Percentiles rank a stretch among this genome's conserved stretches.
phyloP scores from a whole-genome alignment of 768 basidiomycete species.

The Panus rudis region DNA sequence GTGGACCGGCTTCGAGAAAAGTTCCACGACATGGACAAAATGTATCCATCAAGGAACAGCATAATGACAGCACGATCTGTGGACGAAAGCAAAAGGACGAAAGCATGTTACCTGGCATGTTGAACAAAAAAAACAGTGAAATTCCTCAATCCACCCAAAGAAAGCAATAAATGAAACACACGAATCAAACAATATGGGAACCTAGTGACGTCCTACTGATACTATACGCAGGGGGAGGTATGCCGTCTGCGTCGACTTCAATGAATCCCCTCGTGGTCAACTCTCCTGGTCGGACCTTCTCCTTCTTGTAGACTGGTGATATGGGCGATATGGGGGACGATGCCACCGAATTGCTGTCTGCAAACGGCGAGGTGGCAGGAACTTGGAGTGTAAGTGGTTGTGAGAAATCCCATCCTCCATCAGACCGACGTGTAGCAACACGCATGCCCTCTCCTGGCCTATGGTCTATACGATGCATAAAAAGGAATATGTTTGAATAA shows the following conservation, averaged over 20 bases:
- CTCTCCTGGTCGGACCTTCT: conserved; percentile 4
- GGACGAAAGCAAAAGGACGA: too few species aligned
- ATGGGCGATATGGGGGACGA: conserved; percentile 4
- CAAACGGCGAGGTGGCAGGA: background rate
- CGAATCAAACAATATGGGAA: too few species aligned
- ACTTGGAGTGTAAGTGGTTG: conserved; percentile 18
- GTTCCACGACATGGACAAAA: too few species aligned
- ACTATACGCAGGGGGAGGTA: conserved; percentile 10
- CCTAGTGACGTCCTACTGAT: too few species aligned
- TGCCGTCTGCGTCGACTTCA: conserved; percentile 6
- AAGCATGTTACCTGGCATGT: too few species aligned
- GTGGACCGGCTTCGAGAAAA: too few species aligned
- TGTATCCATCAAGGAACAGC: too few species aligned
- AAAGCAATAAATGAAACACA: too few species aligned
- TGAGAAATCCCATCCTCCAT: conserved; percentile 52
- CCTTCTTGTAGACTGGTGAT: conserved; percentile 3
- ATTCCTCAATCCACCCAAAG: too few species aligned
- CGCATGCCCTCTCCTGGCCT: conserved; percentile 52
- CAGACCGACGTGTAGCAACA: conserved; percentile 42
- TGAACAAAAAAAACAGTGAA: too few species aligned
- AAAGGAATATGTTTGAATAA: background rate
- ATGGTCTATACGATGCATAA: conserved; percentile 34
- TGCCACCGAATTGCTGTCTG: background rate
- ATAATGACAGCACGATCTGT: too few species aligned
- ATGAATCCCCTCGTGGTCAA: conserved; percentile 6